phyloP scores from a whole-genome alignment of 805 yeast genomes.

The Saccharomycopsis schoenii region DNA sequence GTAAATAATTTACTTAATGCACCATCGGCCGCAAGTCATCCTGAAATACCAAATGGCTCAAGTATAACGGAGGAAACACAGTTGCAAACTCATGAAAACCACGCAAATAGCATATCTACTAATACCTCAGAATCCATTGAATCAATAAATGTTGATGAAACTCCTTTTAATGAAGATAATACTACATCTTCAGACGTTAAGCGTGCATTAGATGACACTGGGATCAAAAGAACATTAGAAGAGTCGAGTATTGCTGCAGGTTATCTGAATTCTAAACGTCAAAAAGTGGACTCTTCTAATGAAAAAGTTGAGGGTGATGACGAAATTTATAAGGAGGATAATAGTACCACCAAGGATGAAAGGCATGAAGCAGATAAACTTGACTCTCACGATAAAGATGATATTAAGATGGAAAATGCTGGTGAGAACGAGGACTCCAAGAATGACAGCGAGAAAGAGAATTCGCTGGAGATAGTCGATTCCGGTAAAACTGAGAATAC shows the following conservation, averaged over 20 bases:
- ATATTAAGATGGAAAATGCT: constrained; percentile 10
- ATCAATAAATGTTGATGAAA: not conserved
- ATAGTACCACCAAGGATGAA: not conserved
- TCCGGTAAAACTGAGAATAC: not conserved
- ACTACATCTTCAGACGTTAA: not conserved
- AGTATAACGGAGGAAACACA: not conserved
- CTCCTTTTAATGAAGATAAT: too few species aligned
- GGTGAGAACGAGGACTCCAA: not conserved
- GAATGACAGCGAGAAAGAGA: not conserved
- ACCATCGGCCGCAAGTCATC: too few species aligned
- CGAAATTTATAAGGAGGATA: not conserved
- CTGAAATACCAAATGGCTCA: too few species aligned
- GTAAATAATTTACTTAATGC: too few species aligned
- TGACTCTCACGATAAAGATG: not conserved
- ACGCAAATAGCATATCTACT: too few species aligned
- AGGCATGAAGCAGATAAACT: not conserved
- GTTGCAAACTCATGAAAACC: not conserved
- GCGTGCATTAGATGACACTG: constrained; percentile 14
- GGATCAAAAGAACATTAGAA: not conserved
- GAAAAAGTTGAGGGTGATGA: not conserved
- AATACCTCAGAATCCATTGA: not conserved
- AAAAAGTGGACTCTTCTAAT: not conserved
- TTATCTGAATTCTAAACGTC: not conserved
- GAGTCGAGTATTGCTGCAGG: not conserved
- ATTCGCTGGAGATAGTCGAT: not conserved